Conservation (phyloP, 2,329 filamentous ascomycete species). For the Alternaria triticimaculans region DNA sequence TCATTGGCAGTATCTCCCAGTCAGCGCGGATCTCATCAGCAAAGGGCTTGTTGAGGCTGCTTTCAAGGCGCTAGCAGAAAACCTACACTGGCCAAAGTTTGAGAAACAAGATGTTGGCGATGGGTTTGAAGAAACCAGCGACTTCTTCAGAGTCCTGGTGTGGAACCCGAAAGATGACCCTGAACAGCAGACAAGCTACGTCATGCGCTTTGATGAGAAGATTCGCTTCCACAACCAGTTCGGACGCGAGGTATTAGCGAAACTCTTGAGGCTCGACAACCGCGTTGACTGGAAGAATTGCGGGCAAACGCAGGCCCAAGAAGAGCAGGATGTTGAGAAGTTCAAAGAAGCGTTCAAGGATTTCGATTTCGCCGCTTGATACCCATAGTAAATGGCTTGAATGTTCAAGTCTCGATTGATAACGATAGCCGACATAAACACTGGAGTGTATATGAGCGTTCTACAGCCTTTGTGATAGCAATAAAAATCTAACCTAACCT, state of each 20-base stretch:
- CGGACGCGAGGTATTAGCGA: constrained; percentile 84
- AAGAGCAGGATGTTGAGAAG: constrained; percentile 75
- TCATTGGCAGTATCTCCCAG: constrained; percentile 92
- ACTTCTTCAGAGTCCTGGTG: constrained; percentile 85
- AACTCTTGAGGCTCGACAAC: constrained; percentile 79
- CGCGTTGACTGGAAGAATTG: constrained; percentile 88
- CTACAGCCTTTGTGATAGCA: not conserved
- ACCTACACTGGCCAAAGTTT: constrained; percentile 66
- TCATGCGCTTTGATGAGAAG: constrained; percentile 74
- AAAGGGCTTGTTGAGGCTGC: constrained; percentile 83
- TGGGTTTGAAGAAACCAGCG: constrained; percentile 51
- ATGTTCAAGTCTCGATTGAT: not conserved
- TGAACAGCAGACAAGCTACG: constrained; percentile 71
- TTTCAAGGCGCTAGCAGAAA: constrained; percentile 88
- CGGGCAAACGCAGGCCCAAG: constrained; percentile 76
- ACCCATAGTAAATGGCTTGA: not conserved
- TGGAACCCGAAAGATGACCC: constrained; percentile 65
- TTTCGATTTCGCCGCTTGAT: constrained; percentile 77
- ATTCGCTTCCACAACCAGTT: constrained; percentile 91
- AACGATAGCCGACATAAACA: not conserved
- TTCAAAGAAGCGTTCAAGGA: constrained; percentile 84
- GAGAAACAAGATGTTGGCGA: constrained; percentile 50
- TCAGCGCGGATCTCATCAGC: constrained; percentile 70
- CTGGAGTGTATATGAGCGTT: not conserved
- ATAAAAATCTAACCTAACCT: not conserved